Conservation (phyloP, 768 basidiomycete genomes). For the Tephrocybe rancida region DNA sequence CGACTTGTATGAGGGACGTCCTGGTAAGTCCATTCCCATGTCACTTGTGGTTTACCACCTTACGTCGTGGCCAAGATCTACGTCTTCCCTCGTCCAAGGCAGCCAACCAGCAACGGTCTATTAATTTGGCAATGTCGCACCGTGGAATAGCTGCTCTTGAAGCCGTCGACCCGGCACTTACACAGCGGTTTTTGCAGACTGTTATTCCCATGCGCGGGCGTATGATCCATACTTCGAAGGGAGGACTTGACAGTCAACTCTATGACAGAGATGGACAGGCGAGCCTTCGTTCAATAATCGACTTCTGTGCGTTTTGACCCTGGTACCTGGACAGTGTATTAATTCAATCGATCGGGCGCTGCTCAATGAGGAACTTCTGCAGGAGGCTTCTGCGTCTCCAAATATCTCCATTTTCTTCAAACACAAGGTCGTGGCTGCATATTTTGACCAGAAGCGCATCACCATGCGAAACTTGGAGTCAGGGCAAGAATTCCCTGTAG, state of each 20-base stretch:
- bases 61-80: slow-evolving; percentile 51
- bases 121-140: slow-evolving; percentile 95
- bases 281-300: slow-evolving; percentile 17
- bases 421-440: slow-evolving; percentile 75
- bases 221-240: slow-evolving; percentile 86
- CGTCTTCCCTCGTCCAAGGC: slow-evolving; percentile 72
- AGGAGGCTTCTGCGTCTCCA: slow-evolving; percentile 63
- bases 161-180: slow-evolving; percentile 72
- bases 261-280: slow-evolving; percentile 93
- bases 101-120: slow-evolving; percentile 77
- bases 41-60: not conserved
- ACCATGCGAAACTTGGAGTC: slow-evolving; percentile 48
- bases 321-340: slow-evolving; percentile 67
- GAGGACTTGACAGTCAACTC: slow-evolving; percentile 76
- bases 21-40: slow-evolving; percentile 48
- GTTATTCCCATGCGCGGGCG: slow-evolving; percentile 95
- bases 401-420: slow-evolving; percentile 77
- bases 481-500: slow-evolving; percentile 43
- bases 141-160: slow-evolving; percentile 89
- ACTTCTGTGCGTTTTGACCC: slow-evolving; percentile 16
- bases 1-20: slow-evolving; percentile 75
- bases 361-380: slow-evolving; percentile 84
- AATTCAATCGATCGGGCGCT: slow-evolving; percentile 91
- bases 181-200: slow-evolving; percentile 70
- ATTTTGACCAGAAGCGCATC: slow-evolving; percentile 71